These are phyloP conservation scores for Lagerstroemia speciosa DNA, from an alignment of 345 rosid species.

Conservation along the genomic window DNA sequence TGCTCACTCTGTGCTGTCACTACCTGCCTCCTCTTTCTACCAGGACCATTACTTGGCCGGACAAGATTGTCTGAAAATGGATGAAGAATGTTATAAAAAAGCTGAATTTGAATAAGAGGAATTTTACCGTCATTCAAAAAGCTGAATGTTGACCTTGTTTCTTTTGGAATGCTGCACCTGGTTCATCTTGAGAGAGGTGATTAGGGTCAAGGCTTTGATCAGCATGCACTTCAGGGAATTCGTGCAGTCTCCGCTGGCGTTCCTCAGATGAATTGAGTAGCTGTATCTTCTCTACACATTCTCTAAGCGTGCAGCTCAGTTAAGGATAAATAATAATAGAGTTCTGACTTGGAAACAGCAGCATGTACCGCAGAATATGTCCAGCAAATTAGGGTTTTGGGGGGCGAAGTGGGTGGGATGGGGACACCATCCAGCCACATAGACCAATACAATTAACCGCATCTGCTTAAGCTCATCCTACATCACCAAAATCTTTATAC, in stretches of 20 bases:
- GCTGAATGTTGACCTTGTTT: slow-evolving; percentile 38
- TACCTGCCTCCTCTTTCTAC: slow-evolving; percentile 23
- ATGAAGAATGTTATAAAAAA: background rate
- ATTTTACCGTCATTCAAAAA: background rate
- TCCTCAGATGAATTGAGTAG: slow-evolving; percentile 65
- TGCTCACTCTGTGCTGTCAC: slow-evolving; percentile 20
- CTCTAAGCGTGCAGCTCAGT: slow-evolving; percentile 71
- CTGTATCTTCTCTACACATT: slow-evolving; percentile 69
- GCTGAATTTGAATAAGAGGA: slow-evolving; percentile 1
- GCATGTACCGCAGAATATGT: background rate
- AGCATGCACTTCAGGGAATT: slow-evolving; percentile 53
- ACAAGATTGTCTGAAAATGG: slow-evolving; percentile 26
- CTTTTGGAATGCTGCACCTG: slow-evolving; percentile 27
- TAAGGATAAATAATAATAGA: slow-evolving; percentile 31
- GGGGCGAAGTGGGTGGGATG: background rate
- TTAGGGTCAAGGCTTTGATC: slow-evolving; percentile 53
- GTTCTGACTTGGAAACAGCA: background rate
- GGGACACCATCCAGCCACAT: background rate
- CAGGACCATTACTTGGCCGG: slow-evolving; percentile 20
- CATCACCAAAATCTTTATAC: background rate
- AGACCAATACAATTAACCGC: background rate
- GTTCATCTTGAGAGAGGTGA: slow-evolving; percentile 36
- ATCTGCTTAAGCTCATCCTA: background rate
- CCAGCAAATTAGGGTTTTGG: background rate
- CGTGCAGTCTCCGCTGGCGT: slow-evolving; percentile 54